Evolutionary conservation across 2,329 filamentous ascomycete species (phyloP).

Genomic region (Botrytis byssoidea): DNA sequence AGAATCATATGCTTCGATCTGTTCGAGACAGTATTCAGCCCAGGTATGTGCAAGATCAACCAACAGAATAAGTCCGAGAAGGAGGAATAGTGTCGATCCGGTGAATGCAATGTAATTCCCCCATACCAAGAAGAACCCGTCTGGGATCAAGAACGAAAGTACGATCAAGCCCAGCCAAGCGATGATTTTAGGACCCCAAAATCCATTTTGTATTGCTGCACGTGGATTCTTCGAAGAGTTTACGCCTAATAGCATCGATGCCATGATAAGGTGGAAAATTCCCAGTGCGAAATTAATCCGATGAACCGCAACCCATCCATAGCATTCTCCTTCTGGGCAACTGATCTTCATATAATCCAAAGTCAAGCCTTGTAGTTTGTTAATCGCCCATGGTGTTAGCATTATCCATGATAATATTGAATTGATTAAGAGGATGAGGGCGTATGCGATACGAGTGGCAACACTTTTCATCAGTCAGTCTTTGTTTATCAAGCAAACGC

Average conservation of each 20-base stretch:
- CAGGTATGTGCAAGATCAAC: constrained; percentile 95
- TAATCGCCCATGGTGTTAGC: constrained; percentile 97
- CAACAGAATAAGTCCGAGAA: constrained; percentile 86
- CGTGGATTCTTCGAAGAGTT: constrained; percentile 82
- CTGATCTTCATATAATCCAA: constrained; percentile 95
- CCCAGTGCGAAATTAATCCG: constrained; percentile 97
- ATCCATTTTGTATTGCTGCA: constrained; percentile 92
- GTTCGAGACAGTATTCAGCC: constrained; percentile 92
- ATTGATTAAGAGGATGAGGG: constrained; percentile 91
- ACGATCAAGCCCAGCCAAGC: constrained; percentile 85
- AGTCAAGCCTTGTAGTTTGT: constrained; percentile 88
- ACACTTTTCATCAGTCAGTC: constrained; percentile 56
- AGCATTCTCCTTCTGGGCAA: constrained; percentile 86
- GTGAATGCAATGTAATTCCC: constrained; percentile 89
- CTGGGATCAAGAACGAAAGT: constrained; percentile 91
- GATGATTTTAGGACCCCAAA: constrained; percentile 95
- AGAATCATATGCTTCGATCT: constrained; percentile 89
- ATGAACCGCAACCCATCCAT: constrained; percentile 95
- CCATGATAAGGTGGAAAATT: constrained; percentile 86
- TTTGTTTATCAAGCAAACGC: constrained; percentile 2
- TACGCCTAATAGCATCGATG: constrained; percentile 81
- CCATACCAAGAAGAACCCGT: constrained; percentile 92
- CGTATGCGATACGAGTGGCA: constrained; percentile 94
- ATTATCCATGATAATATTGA: constrained; percentile 98
- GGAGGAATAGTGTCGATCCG: constrained; percentile 87